Evolutionary conservation across 1,284 basidiomycete genomes (phyloP), one percentile per base, ranked within the genome.

Genomic region (Stereum hirsutum): DNA sequence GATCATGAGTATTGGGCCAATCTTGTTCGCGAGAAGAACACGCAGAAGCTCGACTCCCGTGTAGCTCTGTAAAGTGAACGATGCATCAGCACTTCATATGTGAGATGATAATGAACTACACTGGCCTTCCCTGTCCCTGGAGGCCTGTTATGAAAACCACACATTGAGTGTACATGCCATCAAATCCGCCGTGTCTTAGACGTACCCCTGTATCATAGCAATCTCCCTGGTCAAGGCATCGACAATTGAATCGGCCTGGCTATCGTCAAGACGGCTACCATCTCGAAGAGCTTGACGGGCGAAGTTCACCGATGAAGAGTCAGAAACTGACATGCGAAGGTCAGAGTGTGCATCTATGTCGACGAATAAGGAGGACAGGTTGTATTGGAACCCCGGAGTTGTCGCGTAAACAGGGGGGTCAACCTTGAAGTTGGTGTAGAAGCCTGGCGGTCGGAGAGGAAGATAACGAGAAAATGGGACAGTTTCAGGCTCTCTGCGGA

Each of bases 401-500:
- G 45, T 44, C 2, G 57, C 50, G 23, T 61, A 61, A 6, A 48
- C 52, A 2, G 58, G 58, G 4, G 51, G 50, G n/a, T 46, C 28
- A 39, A 26, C 56, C 45, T 14, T 38, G 33, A 26, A 1, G 53
- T 6, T 0, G 37, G 46, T 8, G 21, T 41, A 7, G 53, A 45
- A 30, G 33, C 28, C 15, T 24, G n/a, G 43, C 11, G 39, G 46
- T 1, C 50, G 44, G 8, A 48, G 43, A 15, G 44, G 49, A 24
- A 61, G 51, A 31, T 53, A 48, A 6, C 45, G 25, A 10, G 46
- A 44, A 38, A 60, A 58, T 2, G 59, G 59, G 3, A 58, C 44
- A 12, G 34, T 51, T n/a, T 56, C 56, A 4, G 59, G 57, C 30
- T 61, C 59, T n/a, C 52, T 46, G 4, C 39, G 51, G 24, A 61